Evolutionary conservation across 371 early-diverging fungal genomes (phyloP).

Genomic region (Lichtheimia ornata): DNA sequence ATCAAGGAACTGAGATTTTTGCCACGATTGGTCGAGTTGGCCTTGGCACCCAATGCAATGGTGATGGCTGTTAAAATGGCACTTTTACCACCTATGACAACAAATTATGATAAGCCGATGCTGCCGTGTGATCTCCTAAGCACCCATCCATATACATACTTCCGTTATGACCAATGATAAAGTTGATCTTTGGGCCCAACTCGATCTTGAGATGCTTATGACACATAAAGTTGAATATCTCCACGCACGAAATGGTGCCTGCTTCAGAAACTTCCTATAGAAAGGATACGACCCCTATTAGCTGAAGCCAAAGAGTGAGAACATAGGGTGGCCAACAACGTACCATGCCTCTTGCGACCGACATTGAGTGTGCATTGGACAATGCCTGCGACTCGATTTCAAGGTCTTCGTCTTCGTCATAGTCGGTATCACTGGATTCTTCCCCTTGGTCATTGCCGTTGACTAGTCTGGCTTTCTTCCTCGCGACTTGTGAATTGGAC

Average conservation of each 20-base stretch:
- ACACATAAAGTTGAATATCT: constrained; percentile 94
- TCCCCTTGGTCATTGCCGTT: not conserved
- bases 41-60: constrained; percentile 91
- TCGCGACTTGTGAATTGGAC: too few species aligned
- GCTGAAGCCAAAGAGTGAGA: not conserved
- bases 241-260: constrained; percentile 82
- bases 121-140: too few species aligned
- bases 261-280: constrained; percentile 46
- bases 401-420: constrained; percentile 1
- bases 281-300: not conserved
- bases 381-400: not conserved
- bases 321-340: not conserved
- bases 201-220: constrained; percentile 79
- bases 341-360: not conserved
- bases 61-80: constrained; percentile 92
- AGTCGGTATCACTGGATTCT: not conserved
- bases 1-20: constrained; percentile 77
- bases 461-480: too few species aligned
- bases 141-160: constrained; percentile 45
- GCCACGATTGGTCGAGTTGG: constrained; percentile 84
- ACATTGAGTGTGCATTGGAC: not conserved
- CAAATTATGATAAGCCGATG: too few species aligned
- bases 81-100: constrained; percentile 80
- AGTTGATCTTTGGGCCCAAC: constrained; percentile 90
- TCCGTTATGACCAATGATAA: constrained; percentile 95